Percentiles rank a stretch among this genome's conserved stretches.
Conservation (phyloP, 2,329 filamentous ascomycete genomes). For the Aphanocladium album region DNA sequence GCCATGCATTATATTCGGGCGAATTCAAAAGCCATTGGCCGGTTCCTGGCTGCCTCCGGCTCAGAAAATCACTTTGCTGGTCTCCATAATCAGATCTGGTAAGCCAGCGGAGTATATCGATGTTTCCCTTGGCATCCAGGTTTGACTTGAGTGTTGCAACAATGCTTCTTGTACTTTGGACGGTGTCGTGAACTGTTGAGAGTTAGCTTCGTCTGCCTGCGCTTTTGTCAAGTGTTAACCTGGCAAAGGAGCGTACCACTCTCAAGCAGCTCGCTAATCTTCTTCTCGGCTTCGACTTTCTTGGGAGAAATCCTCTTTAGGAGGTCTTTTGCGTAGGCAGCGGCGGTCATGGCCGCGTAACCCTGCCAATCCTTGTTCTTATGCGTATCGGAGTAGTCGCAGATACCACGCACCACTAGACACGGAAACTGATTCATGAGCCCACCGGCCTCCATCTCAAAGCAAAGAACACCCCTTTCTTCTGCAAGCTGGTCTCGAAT, state of each 20-base stretch:
- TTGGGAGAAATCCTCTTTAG: not conserved
- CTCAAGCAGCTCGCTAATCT: not conserved
- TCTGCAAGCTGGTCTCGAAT: too few relatives aligned
- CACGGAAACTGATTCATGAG: slow-evolving; percentile 22
- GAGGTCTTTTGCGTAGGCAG: slow-evolving; percentile 17
- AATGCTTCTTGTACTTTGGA: too few relatives aligned
- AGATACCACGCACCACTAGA: slow-evolving; percentile 31
- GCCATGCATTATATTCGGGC: slow-evolving; percentile 26
- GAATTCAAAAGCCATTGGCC: slow-evolving; percentile 39
- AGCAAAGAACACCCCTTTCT: slow-evolving; percentile 7
- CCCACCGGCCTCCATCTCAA: slow-evolving; percentile 25
- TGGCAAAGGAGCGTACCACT: not conserved
- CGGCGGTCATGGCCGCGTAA: slow-evolving; percentile 29
- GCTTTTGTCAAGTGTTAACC: too few relatives aligned
- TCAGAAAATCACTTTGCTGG: slow-evolving; percentile 32
- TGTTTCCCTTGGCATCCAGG: too few relatives aligned
- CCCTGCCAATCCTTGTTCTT: slow-evolving; percentile 31
- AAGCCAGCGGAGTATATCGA: slow-evolving; percentile 31
- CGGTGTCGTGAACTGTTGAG: too few relatives aligned
- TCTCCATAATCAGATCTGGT: slow-evolving; percentile 29
- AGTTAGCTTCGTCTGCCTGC: too few relatives aligned
- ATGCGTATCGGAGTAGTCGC: slow-evolving; percentile 33
- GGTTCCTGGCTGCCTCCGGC: slow-evolving; percentile 27
- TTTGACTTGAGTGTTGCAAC: too few relatives aligned
- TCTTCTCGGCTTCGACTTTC: too few relatives aligned